phyloP scores from a whole-genome alignment of 2,329 filamentous ascomycete species.

The Allantophomopsis lycopodina region DNA sequence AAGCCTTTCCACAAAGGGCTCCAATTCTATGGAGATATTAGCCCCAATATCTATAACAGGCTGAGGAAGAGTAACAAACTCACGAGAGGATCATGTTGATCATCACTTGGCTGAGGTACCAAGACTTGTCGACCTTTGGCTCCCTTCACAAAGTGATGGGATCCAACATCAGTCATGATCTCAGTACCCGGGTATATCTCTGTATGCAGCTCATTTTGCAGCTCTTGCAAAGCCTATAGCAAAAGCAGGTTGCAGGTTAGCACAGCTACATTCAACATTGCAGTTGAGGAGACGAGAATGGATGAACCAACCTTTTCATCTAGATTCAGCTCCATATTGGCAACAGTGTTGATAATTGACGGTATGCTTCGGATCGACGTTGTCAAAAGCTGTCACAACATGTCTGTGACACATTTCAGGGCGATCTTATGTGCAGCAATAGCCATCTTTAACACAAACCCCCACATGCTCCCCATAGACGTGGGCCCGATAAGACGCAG shows the following conservation, averaged over 20 bases:
- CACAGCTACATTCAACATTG: neutral
- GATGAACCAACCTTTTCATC: conserved; percentile 7
- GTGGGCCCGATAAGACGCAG: too few relatives aligned
- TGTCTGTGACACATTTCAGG: too few relatives aligned
- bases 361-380: too few relatives aligned
- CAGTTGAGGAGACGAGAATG: neutral
- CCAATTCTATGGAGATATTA: conserved; percentile 22
- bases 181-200: conserved; percentile 19
- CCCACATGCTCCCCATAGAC: too few relatives aligned
- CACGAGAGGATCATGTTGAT: conserved; percentile 31
- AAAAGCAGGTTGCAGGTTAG: neutral
- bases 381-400: too few relatives aligned
- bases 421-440: too few relatives aligned
- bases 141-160: conserved; percentile 48
- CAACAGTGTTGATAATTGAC: too few relatives aligned
- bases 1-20: conserved; percentile 28
- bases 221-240: conserved; percentile 9
- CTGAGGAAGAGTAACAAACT: neutral
- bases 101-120: conserved; percentile 30
- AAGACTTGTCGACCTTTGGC: conserved; percentile 27
- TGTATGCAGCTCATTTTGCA: conserved; percentile 17
- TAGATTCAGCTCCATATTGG: conserved; percentile 12
- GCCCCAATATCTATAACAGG: too few relatives aligned
- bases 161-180: conserved; percentile 36
- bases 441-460: too few relatives aligned